Percentiles rank a stretch among this genome's conserved stretches.
These are phyloP conservation scores for Rhodotorula toruloides DNA, from an alignment of 768 basidiomycete genomes.

Conservation along the genomic window DNA sequence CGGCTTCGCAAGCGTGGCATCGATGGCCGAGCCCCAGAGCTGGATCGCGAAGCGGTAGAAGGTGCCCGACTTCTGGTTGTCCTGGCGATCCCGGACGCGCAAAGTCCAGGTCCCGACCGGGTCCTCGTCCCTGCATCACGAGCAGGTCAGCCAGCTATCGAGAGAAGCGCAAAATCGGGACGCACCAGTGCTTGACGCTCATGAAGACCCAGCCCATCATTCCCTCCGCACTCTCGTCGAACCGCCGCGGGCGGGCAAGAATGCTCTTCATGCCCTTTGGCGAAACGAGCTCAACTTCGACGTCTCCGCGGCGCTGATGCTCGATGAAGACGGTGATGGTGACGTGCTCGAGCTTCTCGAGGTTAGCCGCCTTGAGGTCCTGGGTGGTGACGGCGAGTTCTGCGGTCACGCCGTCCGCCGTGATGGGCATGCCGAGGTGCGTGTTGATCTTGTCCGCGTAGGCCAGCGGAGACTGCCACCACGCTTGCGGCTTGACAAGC, in stretches of 20 bases:
- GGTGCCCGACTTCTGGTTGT: conserved; percentile 54
- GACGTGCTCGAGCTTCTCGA: conserved; percentile 85
- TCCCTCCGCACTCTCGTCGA: conserved; percentile 63
- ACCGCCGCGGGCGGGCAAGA: conserved; percentile 64
- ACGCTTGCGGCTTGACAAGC: conserved; percentile 87
- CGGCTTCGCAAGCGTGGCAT: conserved; percentile 58
- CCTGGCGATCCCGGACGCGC: conserved; percentile 67
- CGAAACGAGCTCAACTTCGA: conserved; percentile 81
- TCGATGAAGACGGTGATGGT: conserved; percentile 88
- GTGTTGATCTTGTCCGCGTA: conserved; percentile 42
- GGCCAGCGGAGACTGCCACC: conserved; percentile 62
- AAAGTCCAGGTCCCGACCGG: conserved; percentile 87
- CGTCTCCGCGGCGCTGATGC: conserved; percentile 80
- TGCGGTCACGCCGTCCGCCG: conserved; percentile 53
- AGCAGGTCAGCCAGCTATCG: conserved; percentile 19
- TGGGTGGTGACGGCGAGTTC: conserved; percentile 67
- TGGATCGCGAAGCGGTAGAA: conserved; percentile 90
- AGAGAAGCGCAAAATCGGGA: conserved; percentile 22
- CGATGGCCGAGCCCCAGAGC: conserved; percentile 82
- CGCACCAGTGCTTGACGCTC: conserved; percentile 94
- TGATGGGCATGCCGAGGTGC: conserved; percentile 51
- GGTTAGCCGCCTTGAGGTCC: conserved; percentile 64
- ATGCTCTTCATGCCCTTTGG: conserved; percentile 81
- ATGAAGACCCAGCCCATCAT: conserved; percentile 98
- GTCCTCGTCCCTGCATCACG: conserved; percentile 71